Conservation (phyloP, 2,329 filamentous ascomycete genomes). For the Apiospora malaysiana region DNA sequence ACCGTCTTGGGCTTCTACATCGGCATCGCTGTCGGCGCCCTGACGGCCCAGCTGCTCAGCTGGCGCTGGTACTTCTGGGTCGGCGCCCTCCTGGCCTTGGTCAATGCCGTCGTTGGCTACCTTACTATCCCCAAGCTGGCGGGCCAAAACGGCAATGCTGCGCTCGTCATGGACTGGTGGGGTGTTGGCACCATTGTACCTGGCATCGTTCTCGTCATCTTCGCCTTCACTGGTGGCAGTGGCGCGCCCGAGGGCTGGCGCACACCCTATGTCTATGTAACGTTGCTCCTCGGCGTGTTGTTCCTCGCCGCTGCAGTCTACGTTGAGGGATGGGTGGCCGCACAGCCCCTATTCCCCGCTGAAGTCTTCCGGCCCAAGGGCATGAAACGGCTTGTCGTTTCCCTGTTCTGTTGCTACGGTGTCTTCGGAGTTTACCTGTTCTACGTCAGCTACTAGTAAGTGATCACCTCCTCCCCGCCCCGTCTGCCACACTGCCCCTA, state of each 20-base stretch:
- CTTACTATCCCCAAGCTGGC: constrained; percentile 38
- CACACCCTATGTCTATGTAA: constrained; percentile 74
- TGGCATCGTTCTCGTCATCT: constrained; percentile 73
- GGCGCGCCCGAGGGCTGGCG: constrained; percentile 73
- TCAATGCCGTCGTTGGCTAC: constrained; percentile 34
- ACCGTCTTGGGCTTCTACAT: constrained; percentile 61
- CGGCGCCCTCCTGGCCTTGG: constrained; percentile 49
- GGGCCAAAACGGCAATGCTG: constrained; percentile 31
- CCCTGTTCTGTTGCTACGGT: constrained; percentile 72
- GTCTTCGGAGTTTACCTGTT: constrained; percentile 72
- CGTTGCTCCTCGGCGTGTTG: constrained; percentile 67
- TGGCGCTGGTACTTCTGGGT: constrained; percentile 76
- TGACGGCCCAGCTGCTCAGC: constrained; percentile 61
- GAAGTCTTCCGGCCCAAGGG: constrained; percentile 73
- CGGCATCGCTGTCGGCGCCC: constrained; percentile 69
- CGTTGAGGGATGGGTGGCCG: constrained; percentile 73
- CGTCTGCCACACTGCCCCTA: not conserved
- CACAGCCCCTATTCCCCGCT: constrained; percentile 70
- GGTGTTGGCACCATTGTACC: constrained; percentile 66
- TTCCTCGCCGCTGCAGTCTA: constrained; percentile 68
- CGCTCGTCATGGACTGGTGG: constrained; percentile 71
- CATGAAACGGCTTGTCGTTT: constrained; percentile 67
- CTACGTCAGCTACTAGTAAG: constrained; percentile 61
- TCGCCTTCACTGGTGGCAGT: constrained; percentile 75
- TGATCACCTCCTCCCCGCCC: constrained; percentile 19